phyloP scores from a whole-genome alignment of 2,329 filamentous ascomycete species.

The Xylaria arbuscula region DNA sequence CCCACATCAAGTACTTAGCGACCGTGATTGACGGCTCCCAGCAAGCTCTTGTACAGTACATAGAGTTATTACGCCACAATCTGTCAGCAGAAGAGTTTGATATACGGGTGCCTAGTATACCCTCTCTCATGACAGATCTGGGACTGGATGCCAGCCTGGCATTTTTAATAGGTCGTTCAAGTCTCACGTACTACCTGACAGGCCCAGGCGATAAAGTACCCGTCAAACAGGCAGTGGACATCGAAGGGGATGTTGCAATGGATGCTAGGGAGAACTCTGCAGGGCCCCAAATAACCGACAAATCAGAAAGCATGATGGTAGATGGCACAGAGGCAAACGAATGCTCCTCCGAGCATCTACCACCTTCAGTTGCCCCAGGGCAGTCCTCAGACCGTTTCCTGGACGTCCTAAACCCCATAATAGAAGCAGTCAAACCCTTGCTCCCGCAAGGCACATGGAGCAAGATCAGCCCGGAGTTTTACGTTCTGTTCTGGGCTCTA shows the following conservation, averaged over 20 bases:
- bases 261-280: slow-evolving; percentile 50
- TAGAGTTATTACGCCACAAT: slow-evolving; percentile 87
- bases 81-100: slow-evolving; percentile 82
- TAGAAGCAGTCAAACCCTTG: slow-evolving; percentile 72
- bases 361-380: slow-evolving; percentile 46
- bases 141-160: slow-evolving; percentile 83
- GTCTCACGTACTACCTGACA: slow-evolving; percentile 74
- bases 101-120: slow-evolving; percentile 77
- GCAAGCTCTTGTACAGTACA: slow-evolving; percentile 84
- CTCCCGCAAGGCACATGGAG: slow-evolving; percentile 73
- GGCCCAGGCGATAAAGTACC: slow-evolving; percentile 51
- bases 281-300: slow-evolving; percentile 37
- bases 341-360: slow-evolving; percentile 38
- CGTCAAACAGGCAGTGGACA: slow-evolving; percentile 54
- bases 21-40: slow-evolving; percentile 93
- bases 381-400: slow-evolving; percentile 66
- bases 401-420: slow-evolving; percentile 78
- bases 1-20: slow-evolving; percentile 88
- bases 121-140: slow-evolving; percentile 79
- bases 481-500: slow-evolving; percentile 91
- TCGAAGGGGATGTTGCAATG: slow-evolving; percentile 70
- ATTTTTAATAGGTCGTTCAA: slow-evolving; percentile 83
- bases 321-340: slow-evolving; percentile 48
- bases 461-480: slow-evolving; percentile 82
- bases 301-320: slow-evolving; percentile 48